Percentiles rank a stretch among this genome's conserved stretches.
Conservation (phyloP, 305 asterid species). For the Fraxinus dipetala region DNA sequence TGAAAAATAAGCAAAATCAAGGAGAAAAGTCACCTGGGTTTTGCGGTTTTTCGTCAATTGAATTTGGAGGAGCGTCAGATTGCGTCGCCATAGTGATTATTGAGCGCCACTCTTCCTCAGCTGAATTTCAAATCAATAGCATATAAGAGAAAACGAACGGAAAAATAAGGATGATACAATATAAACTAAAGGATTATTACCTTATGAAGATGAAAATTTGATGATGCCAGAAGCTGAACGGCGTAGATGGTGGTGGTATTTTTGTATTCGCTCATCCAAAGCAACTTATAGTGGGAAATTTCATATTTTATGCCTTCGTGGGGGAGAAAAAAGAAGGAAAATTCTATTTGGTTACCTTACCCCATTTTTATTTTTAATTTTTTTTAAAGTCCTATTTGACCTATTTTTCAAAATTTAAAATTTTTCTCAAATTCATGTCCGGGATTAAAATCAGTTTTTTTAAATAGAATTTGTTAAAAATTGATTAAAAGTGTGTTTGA, state of each 20-base stretch:
- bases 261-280: background rate
- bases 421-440: too few relatives aligned
- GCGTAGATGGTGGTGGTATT: background rate
- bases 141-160: background rate
- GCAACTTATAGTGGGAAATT: background rate
- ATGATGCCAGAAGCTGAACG: background rate
- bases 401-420: too few relatives aligned
- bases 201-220: background rate
- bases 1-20: slow-evolving; percentile 8
- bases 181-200: background rate
- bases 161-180: background rate
- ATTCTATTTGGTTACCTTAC: too few relatives aligned
- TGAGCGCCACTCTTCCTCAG: background rate
- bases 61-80: slow-evolving; percentile 37
- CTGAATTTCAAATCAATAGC: background rate
- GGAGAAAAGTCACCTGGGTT: slow-evolving; percentile 35
- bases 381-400: too few relatives aligned
- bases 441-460: too few relatives aligned
- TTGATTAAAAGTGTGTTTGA: too few relatives aligned
- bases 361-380: too few relatives aligned
- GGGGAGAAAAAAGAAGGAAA: too few relatives aligned
- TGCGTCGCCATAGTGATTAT: slow-evolving; percentile 34
- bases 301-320: background rate
- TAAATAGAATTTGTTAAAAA: too few relatives aligned
- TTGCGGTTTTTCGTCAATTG: slow-evolving; percentile 33